phyloP scores from a whole-genome alignment of 495 filamentous ascomycete species.

The Annulohypoxylon moriforme region DNA sequence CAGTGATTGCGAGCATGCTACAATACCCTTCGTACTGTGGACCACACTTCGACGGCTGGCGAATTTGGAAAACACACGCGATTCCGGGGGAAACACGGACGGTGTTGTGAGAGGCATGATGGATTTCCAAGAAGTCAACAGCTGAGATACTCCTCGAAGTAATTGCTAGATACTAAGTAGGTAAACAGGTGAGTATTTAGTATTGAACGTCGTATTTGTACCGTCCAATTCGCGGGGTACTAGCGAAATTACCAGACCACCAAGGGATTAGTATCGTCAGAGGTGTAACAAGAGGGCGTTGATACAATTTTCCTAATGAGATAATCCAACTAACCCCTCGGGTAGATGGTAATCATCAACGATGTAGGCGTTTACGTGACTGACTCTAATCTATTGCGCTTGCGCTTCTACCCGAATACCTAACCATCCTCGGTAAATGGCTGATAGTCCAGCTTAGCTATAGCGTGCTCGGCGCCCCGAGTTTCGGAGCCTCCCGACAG shows the following conservation, averaged over 20 bases:
- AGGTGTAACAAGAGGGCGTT: background rate
- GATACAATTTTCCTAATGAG: background rate
- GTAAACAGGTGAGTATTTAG: too few relatives aligned
- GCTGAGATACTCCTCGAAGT: background rate
- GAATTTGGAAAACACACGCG: conserved; percentile 73
- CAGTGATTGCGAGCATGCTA: conserved; percentile 90
- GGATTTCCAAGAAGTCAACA: background rate
- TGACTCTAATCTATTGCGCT: conserved; percentile 17
- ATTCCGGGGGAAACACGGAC: conserved; percentile 69
- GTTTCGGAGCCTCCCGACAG: conserved; percentile 34
- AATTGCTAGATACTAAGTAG: too few relatives aligned
- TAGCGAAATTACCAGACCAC: background rate
- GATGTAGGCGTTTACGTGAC: background rate
- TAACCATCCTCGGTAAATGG: conserved; percentile 34
- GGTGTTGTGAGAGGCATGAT: conserved; percentile 57
- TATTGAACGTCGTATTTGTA: background rate
- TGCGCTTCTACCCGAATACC: conserved; percentile 27
- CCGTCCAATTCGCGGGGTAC: conserved; percentile 8
- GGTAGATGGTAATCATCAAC: conserved; percentile 1
- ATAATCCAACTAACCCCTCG: too few relatives aligned
- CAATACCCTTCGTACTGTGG: conserved; percentile 92
- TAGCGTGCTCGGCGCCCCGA: conserved; percentile 33
- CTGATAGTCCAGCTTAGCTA: conserved; percentile 12
- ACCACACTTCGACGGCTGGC: conserved; percentile 90
- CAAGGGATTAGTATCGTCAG: background rate